Evolutionary conservation across 1,284 basidiomycete species (phyloP).

Genomic region (Ustilago hordei): DNA sequence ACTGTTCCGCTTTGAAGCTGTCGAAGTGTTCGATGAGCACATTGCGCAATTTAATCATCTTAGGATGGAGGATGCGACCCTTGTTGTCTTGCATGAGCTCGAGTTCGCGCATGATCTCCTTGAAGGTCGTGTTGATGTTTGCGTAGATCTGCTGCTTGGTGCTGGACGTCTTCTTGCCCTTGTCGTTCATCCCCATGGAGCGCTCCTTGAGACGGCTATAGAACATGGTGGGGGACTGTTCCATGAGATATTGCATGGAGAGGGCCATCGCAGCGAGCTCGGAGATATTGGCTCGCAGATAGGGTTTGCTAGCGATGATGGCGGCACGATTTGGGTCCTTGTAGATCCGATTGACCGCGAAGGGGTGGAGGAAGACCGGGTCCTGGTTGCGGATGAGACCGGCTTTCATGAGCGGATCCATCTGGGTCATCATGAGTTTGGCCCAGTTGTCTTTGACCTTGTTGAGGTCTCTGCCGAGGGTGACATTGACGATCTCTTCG

Average conservation of each 20-base stretch:
- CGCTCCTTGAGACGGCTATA: slow-evolving; percentile 69
- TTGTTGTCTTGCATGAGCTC: slow-evolving; percentile 71
- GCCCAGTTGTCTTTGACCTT: slow-evolving; percentile 67
- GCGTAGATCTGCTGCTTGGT: slow-evolving; percentile 67
- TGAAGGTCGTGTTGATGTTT: slow-evolving; percentile 75
- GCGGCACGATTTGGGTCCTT: slow-evolving; percentile 24
- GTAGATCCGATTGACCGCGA: slow-evolving; percentile 50
- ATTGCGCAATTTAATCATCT: slow-evolving; percentile 81
- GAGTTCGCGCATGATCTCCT: slow-evolving; percentile 76
- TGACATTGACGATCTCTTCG: slow-evolving; percentile 63
- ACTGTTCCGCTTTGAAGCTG: slow-evolving; percentile 70
- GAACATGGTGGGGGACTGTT: slow-evolving; percentile 74
- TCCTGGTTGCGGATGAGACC: slow-evolving; percentile 56
- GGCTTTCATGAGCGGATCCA: slow-evolving; percentile 56
- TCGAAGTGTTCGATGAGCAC: slow-evolving; percentile 62
- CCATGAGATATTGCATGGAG: slow-evolving; percentile 74
- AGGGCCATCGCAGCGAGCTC: slow-evolving; percentile 60
- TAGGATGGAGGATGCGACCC: slow-evolving; percentile 83
- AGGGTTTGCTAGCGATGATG: slow-evolving; percentile 38
- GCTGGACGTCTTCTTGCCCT: slow-evolving; percentile 66
- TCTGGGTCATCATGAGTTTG: slow-evolving; percentile 64
- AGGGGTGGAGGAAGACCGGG: slow-evolving; percentile 58
- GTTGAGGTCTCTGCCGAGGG: slow-evolving; percentile 55
- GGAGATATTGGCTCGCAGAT: slow-evolving; percentile 37
- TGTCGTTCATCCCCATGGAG: slow-evolving; percentile 64